Conservation (phyloP, 148 eudicot species). For the Vaccinium vitisidaea region DNA sequence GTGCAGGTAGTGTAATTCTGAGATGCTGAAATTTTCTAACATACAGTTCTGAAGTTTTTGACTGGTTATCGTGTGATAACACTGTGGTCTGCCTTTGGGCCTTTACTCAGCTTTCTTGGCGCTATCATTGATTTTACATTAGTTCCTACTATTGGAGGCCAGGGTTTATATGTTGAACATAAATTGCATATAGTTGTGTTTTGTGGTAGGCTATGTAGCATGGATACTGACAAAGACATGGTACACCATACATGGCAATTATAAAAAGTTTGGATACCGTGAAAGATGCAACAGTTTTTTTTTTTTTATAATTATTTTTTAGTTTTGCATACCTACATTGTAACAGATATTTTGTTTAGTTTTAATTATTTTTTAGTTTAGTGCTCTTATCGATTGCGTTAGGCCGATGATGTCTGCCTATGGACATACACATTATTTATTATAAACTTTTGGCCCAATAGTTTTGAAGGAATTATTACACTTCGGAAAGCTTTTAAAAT, state of each 20-base stretch:
- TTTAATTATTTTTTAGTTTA: background rate
- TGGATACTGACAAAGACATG: background rate
- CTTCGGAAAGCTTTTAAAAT: background rate
- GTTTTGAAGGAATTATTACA: background rate
- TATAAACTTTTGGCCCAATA: background rate
- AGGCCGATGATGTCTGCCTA: background rate
- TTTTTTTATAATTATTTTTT: background rate
- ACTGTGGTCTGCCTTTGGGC: background rate
- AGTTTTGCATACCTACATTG: background rate
- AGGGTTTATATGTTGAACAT: background rate
- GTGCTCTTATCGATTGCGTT: background rate
- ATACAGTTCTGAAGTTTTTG: background rate
- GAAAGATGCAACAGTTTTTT: background rate
- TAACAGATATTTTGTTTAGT: background rate
- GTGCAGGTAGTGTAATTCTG: slow-evolving; percentile 24
- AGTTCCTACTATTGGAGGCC: background rate
- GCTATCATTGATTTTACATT: background rate
- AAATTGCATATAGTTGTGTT: slow-evolving; percentile 2
- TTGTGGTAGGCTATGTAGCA: background rate
- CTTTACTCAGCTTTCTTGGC: background rate
- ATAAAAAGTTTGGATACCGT: background rate
- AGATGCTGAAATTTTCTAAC: background rate
- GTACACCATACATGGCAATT: background rate
- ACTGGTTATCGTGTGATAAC: background rate
- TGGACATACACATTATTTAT: background rate